Evolutionary conservation across 768 basidiomycete species (phyloP), one percentile per base, ranked within the genome.

Genomic region (Tremella mesenterica): DNA sequence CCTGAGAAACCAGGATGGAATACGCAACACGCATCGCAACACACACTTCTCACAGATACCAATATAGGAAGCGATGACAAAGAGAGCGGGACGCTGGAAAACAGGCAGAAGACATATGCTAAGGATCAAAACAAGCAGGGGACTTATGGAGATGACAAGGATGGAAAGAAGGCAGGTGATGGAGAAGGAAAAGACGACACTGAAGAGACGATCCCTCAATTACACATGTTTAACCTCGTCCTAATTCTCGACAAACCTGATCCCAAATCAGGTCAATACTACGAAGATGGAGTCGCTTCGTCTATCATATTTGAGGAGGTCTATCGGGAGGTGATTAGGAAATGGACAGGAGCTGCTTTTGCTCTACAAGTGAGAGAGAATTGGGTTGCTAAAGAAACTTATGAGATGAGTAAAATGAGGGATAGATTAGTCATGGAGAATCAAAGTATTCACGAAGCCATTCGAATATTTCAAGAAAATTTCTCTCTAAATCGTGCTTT

Each of bases 171-270:
- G 48, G 48, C 44, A 29, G 20, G 33, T 18, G 28, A 30, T 4
- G 26, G 38, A 13, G 6, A 34, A 29, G 53, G 47, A 7, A 52
- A 26, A 23, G 61, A 44, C n/a, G 57, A 64, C 26, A 59, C 65
- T 31, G 61, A 44, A 16, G 57, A 64, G 25, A 59, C 65, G 27
- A 55, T 31, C 18, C 57, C 59, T 6, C 62, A 65, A 20, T 60
- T 67, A 49, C 54, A 61, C 58, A 60, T 72, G 48, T 90, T 95
- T 72, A 86, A 93, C 73, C 77, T 95, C 57, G 85, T 90, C 9
- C 72, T 93, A 48, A 88, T 92, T 14, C 76, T 92, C 44, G 90
- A 95, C 72, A 77, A 86, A 20, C 91, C 91, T 2, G 89, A 93
- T 72, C 88, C 90, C 8, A 66, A 66, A 29, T 44, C 61, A 7